These are phyloP conservation scores for Kingdonia uniflora DNA, from an alignment of 164 flowering plant genomes.

Conservation along the genomic window DNA sequence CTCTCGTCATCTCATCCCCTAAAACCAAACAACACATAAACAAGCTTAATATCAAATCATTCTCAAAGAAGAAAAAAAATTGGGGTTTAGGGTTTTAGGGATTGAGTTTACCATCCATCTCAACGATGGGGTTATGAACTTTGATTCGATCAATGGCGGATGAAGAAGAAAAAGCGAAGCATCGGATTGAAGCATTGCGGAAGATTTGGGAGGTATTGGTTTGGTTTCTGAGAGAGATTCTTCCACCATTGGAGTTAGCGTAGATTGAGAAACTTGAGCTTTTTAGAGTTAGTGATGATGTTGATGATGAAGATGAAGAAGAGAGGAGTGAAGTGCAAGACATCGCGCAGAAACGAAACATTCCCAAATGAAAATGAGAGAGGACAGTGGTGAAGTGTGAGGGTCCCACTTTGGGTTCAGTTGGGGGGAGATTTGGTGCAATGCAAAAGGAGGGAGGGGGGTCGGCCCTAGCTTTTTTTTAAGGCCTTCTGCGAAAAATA, in stretches of 20 bases:
- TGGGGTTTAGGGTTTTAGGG: neutral
- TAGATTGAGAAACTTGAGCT: slow-evolving; percentile 16
- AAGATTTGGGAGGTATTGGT: slow-evolving; percentile 11
- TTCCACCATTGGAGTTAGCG: no score
- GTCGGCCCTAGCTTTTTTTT: no score
- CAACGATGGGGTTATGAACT: slow-evolving; percentile 79
- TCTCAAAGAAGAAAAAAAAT: neutral
- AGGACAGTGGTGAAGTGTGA: no score
- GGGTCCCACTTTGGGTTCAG: no score
- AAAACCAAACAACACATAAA: slow-evolving; percentile 6
- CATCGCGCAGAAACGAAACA: slow-evolving; percentile 17
- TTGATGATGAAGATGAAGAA: slow-evolving; percentile 8
- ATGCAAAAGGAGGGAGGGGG: no score
- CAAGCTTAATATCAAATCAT: neutral
- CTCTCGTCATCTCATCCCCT: slow-evolving; percentile 97
- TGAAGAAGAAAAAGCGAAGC: slow-evolving; percentile 39
- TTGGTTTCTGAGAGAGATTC: slow-evolving; percentile 12
- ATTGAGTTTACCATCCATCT: slow-evolving; percentile 87
- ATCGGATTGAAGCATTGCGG: slow-evolving; percentile 39
- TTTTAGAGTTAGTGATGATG: slow-evolving; percentile 11
- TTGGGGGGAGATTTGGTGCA: no score
- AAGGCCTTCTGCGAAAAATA: no score
- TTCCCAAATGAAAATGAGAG: no score
- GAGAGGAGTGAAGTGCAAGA: slow-evolving; percentile 16
- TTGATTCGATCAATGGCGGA: slow-evolving; percentile 27